Evolutionary conservation across 2,329 filamentous ascomycete species (phyloP).

Genomic region (Epichloe gansuensis): DNA sequence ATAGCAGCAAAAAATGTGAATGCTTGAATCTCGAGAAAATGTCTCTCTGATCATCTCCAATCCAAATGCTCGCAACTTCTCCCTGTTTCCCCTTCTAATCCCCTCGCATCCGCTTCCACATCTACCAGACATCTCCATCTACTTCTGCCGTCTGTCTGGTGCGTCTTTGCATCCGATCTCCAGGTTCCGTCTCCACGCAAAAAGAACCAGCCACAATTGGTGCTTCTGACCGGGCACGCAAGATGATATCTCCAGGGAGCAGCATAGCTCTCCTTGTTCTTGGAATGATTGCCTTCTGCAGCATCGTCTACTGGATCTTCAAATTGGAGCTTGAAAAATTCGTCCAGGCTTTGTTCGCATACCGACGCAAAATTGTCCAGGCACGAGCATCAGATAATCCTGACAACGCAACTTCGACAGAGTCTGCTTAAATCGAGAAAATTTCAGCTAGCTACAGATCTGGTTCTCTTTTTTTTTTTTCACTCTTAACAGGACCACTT

Average conservation of each 20-base stretch:
- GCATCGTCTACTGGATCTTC: conserved; percentile 17
- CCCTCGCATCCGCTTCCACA: neutral
- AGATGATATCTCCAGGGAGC: conserved; percentile 8
- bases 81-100: neutral
- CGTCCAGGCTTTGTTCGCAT: conserved; percentile 14
- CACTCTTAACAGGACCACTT: neutral
- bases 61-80: neutral
- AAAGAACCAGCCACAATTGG: neutral
- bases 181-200: neutral
- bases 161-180: neutral
- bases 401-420: neutral
- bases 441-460: neutral
- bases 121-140: neutral
- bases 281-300: conserved; percentile 17
- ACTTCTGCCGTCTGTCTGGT: neutral
- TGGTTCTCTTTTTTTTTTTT: neutral
- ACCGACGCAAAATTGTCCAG: conserved; percentile 5
- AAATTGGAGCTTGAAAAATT: conserved; percentile 18
- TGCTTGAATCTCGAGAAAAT: neutral
- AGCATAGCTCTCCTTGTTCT: conserved; percentile 21
- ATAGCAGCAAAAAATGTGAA: neutral
- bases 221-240: neutral
- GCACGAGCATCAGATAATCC: neutral
- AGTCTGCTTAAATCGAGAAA: neutral
- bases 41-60: neutral